Evolutionary conservation across 306 rosid genomes (phyloP).

Genomic region (Luffa aegyptiaca): DNA sequence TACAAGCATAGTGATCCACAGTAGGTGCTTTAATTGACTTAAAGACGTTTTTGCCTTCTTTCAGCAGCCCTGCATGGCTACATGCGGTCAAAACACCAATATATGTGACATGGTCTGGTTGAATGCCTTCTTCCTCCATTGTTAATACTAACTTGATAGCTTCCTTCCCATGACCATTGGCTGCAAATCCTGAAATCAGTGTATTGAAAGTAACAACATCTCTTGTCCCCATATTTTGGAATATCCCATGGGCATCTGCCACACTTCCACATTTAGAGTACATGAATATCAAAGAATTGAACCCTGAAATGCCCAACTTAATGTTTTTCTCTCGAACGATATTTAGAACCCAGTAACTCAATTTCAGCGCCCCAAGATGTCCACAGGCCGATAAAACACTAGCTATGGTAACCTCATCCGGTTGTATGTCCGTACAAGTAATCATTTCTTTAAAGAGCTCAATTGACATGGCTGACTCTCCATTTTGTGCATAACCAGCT

Average conservation of each 20-base stretch:
- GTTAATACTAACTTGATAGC: constrained; percentile 33
- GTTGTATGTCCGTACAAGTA: constrained; percentile 19
- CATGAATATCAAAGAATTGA: constrained; percentile 53
- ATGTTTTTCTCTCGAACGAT: constrained; percentile 27
- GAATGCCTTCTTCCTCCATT: constrained; percentile 44
- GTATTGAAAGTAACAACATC: constrained; percentile 58
- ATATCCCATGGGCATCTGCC: constrained; percentile 35
- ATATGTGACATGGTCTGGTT: constrained; percentile 49
- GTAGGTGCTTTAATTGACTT: constrained; percentile 46
- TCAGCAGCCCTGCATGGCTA: constrained; percentile 52
- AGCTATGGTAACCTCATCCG: constrained; percentile 62
- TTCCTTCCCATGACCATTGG: constrained; percentile 51
- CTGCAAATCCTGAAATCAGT: constrained; percentile 53
- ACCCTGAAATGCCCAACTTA: constrained; percentile 35
- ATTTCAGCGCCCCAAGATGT: constrained; percentile 50
- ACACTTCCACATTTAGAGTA: constrained; percentile 57
- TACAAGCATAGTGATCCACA: constrained; percentile 59
- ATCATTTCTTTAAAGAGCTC: constrained; percentile 48
- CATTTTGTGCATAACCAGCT: constrained; percentile 59
- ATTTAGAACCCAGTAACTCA: constrained; percentile 52
- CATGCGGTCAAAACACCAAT: constrained; percentile 48
- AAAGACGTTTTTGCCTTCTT: constrained; percentile 43
- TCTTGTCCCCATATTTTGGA: constrained; percentile 36
- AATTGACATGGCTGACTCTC: constrained; percentile 40
- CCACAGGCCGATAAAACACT: constrained; percentile 66